Base-by-base conservation (phyloP, 1,139 yeast species). In the Protomyces inouyei region DNA sequence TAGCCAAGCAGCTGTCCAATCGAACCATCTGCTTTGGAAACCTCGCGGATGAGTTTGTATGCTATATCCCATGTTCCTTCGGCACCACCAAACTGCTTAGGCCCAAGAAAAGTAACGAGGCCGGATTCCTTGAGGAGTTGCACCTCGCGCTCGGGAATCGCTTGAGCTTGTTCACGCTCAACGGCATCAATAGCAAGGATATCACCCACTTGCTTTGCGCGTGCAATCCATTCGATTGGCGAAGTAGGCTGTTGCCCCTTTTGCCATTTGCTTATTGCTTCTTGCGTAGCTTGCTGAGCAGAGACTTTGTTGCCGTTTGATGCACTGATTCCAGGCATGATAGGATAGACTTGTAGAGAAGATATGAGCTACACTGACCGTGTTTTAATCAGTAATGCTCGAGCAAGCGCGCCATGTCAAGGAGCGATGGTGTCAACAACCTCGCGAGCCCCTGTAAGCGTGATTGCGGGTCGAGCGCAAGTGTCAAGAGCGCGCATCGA, bases 1-100 rank as follows among this genome's bases (percentile, higher is more conserved):
- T 46, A 46, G 23, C 52, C 52, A 12, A 46, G 52, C 12, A 46
- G 52, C 52, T 46, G 52, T n/a, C 52, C 52, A 18, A 46, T 46
- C 16, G 52, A 46, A 4, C 52, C 52, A 23, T 46, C 52, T 23
- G 52, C 52, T 2, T 46, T 46, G n/a, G 36, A 21, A 10, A 52
- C 54, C 12, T 52, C 54, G 16, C 54, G 32, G 12, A 52, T 52
- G 54, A 52, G 54, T 9, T 52, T 21, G 37, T 52, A 52, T 28
- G 54, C 54, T 3, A 28, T 28, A 16, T 52, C 54, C 54, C 54
- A 52, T 9, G 54, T 52, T 32, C 54, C 54, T 2, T 32, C 54
- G 10, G 54, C 54, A 18, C 54, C 54, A 52, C 54, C 54, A 25
- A 52, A 52, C 54, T 52, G 35, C 3, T 16, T 21, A 9, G 54